Base-by-base conservation (phyloP, 2,329 filamentous ascomycete species). In the Colletotrichum sp. region DNA sequence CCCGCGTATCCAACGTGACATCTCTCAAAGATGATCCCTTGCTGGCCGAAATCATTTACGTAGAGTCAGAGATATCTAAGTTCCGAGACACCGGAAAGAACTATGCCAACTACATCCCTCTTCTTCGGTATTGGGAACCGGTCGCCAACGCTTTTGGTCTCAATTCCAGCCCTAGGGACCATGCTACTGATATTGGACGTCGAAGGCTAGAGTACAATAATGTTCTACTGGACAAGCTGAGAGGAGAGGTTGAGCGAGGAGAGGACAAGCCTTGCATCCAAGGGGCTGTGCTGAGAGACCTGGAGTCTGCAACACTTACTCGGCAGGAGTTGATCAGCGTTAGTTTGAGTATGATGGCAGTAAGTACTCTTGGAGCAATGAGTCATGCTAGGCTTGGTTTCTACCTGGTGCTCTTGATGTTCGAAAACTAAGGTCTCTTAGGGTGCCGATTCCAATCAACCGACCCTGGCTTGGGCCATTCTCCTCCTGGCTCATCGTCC, bases 321-420 rank as follows among this genome's bases (percentile, higher is more conserved):
- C 66, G 44, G 8, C 59, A 74, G 16, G 66, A 74, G 44, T 26
- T 70, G 5, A 70, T 49, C 44, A 74, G 71, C 16, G 71, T 74
- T 10, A 70, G 71, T 6, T 32, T 74, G 13, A 93, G 92, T 67
- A 94, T 94, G 92, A 77, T 80, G 55, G 81, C 79, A 6, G 71
- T 74, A n/a, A 64, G 44, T 49, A 18, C 5, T 18, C 13, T 49
- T 28, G 16, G 10, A 39, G 15, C 15, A 10, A 12, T n/a, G 24
- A 15, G 10, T 30, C 5, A 44, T 12, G 8, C 18, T 18, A n/a
- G 18, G 39, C 18, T 21, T 6, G 10, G n/a, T 13, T 49, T 49
- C 10, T 6, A 49, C 44, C 10, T 7, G 12, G 6, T n/a, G n/a
- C 21, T 12, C 10, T 49, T 21, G 26, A 16, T 7, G 55, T 16